Evolutionary conservation across 2,329 filamentous ascomycete species (phyloP).

Genomic region (Nothophoma quercina): DNA sequence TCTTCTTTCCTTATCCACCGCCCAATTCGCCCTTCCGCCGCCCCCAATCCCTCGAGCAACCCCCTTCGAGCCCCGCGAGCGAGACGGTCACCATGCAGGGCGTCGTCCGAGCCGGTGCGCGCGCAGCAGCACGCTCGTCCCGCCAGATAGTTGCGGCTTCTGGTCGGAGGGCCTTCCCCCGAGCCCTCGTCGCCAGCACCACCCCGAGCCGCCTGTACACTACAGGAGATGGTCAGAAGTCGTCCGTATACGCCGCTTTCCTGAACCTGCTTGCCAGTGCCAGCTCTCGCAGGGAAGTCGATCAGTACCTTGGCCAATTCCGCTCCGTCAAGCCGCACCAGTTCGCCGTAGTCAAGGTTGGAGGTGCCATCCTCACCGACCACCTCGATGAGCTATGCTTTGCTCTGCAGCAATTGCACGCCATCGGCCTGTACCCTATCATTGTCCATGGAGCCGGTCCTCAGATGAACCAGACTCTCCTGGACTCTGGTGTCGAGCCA

Average conservation of each 20-base stretch:
- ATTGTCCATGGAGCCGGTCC: constrained; percentile 95
- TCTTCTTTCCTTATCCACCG: constrained; percentile 24
- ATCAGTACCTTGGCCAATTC: constrained; percentile 98
- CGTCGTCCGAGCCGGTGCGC: constrained; percentile 48
- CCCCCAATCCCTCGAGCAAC: constrained; percentile 25
- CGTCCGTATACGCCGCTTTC: constrained; percentile 69
- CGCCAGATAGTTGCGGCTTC: constrained; percentile 41
- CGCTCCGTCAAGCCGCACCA: constrained; percentile 95
- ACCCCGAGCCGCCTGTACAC: constrained; percentile 43
- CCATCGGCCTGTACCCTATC: constrained; percentile 92
- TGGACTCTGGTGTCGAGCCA: constrained; percentile 90
- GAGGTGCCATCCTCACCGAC: constrained; percentile 93
- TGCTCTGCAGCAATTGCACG: constrained; percentile 88
- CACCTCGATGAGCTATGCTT: constrained; percentile 91
- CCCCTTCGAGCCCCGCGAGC: constrained; percentile 32
- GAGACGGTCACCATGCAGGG: constrained; percentile 47
- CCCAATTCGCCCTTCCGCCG: constrained; percentile 32
- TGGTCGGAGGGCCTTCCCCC: constrained; percentile 38
- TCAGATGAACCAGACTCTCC: constrained; percentile 89
- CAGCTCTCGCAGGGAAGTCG: constrained; percentile 92
- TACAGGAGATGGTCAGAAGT: constrained; percentile 42
- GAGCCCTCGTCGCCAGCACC: constrained; percentile 41
- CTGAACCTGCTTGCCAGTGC: constrained; percentile 94
- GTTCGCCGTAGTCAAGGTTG: constrained; percentile 98
- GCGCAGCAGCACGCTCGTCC: constrained; percentile 46